Evolutionary conservation across 139 green algal species (phyloP), one percentile per base, ranked within the genome.

Genomic region (Pleodorina starrii): DNA sequence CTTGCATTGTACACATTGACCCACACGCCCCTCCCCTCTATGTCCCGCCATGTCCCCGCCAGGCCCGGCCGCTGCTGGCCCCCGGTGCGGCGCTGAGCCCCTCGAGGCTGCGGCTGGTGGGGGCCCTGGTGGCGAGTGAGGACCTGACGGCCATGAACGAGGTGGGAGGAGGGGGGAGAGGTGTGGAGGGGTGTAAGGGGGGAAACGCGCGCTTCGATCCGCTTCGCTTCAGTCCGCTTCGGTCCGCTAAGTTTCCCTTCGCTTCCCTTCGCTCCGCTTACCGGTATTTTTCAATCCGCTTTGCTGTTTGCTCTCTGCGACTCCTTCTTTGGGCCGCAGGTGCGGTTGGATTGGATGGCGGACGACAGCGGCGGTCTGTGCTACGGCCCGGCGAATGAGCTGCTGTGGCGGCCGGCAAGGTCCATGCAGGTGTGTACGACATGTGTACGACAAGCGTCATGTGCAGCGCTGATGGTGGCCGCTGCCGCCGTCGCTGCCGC

Each of bases 391-490:
- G 75, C 59, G 4, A 90, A 90, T 38, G 86, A 90, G 77, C 43
- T 87, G 51, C 76, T 90, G 57, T 90, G 75, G 75, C 51, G 74
- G 54, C 86, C 76, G 23, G 76, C 76, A 4, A 54, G 86, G n/a
- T 48, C 36, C 40, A 76, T 90, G 73, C 86, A 90, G 86, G 86
- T 90, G n/a, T n/a, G n/a, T n/a, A n/a, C n/a, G n/a, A n/a, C n/a
- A n/a, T n/a, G n/a, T n/a, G n/a, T n/a, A n/a, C n/a, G n/a, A n/a
- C n/a, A n/a, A n/a, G n/a, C n/a, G n/a, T n/a, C n/a, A n/a, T n/a
- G n/a, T n/a, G n/a, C n/a, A n/a, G n/a, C n/a, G n/a, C n/a, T n/a
- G n/a, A n/a, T n/a, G n/a, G n/a, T n/a, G n/a, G n/a, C n/a, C n/a
- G n/a, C n/a, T n/a, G n/a, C n/a, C n/a, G n/a, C n/a, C n/a, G n/a